Evolutionary conservation across 2,329 filamentous ascomycete genomes (phyloP).

Genomic region (Colletotrichum sp.): DNA sequence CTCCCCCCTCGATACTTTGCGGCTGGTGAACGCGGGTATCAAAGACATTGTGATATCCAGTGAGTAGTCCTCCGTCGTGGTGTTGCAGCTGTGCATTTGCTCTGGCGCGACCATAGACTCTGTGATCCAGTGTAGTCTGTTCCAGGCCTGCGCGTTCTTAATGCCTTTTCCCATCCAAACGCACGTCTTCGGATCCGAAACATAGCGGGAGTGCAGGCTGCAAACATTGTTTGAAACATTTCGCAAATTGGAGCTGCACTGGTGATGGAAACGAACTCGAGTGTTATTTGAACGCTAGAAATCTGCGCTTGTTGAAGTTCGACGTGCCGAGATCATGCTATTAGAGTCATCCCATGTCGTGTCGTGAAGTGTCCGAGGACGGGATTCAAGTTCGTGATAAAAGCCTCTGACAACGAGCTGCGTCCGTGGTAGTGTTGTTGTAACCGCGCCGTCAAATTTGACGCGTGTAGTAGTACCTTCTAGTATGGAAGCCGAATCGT

Average conservation of each 20-base stretch:
- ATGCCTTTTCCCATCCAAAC: not conserved
- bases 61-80: not conserved
- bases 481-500: no score
- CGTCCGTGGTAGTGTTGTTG: not conserved
- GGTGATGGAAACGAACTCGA: not conserved
- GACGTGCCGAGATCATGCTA: not conserved
- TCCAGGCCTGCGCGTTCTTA: fast-evolving
- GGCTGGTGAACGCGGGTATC: not conserved
- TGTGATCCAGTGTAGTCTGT: not conserved
- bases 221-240: not conserved
- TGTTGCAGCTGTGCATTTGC: not conserved
- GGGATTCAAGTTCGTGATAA: not conserved
- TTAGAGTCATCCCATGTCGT: not conserved
- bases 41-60: not conserved
- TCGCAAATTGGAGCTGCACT: not conserved
- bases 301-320: not conserved
- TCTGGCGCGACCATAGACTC: not conserved
- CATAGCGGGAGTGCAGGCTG: not conserved
- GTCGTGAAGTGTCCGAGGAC: not conserved
- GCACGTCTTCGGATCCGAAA: not conserved
- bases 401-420: not conserved
- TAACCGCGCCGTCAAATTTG: not conserved
- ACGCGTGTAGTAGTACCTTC: not conserved
- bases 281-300: fast-evolving
- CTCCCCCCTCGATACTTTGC: not conserved